These are phyloP conservation scores for Leccinellum luteum DNA, from an alignment of 768 basidiomycete species.

Conservation along the genomic window DNA sequence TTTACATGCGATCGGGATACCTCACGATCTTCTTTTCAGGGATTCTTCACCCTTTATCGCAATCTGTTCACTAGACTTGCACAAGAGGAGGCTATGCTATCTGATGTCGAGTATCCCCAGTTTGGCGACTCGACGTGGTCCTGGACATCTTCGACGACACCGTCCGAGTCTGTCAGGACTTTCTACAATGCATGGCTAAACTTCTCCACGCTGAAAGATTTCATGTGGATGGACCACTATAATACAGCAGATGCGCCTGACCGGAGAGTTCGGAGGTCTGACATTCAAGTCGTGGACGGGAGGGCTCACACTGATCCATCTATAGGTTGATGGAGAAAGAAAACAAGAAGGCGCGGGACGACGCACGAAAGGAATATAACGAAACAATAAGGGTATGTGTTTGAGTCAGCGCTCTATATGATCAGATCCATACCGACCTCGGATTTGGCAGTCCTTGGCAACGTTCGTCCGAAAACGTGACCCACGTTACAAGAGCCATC, in stretches of 20 bases:
- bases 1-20: not conserved
- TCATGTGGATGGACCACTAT: slow-evolving; percentile 85
- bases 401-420: not conserved
- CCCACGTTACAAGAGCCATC: slow-evolving; percentile 74
- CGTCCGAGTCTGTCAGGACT: slow-evolving; percentile 51
- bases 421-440: not conserved
- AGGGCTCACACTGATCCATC: not conserved
- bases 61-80: slow-evolving; percentile 82
- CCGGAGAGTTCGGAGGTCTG: slow-evolving; percentile 73
- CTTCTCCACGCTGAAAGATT: slow-evolving; percentile 85
- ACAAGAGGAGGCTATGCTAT: slow-evolving; percentile 62
- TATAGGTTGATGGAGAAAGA: slow-evolving; percentile 89
- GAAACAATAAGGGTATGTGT: slow-evolving; percentile 77
- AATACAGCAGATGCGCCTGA: slow-evolving; percentile 84
- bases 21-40: slow-evolving; percentile 40
- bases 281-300: not conserved
- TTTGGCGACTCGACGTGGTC: slow-evolving; percentile 80
- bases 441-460: slow-evolving; percentile 55
- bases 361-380: slow-evolving; percentile 87
- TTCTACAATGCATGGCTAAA: slow-evolving; percentile 90
- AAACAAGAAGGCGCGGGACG: slow-evolving; percentile 89
- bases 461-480: slow-evolving; percentile 84
- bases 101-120: slow-evolving; percentile 61
- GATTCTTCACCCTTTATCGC: slow-evolving; percentile 87
- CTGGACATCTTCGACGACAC: slow-evolving; percentile 54